Evolutionary conservation across 2,329 filamentous ascomycete genomes (phyloP), one percentile per base, ranked within the genome.

Genomic region (Colletotrichum kahawae): DNA sequence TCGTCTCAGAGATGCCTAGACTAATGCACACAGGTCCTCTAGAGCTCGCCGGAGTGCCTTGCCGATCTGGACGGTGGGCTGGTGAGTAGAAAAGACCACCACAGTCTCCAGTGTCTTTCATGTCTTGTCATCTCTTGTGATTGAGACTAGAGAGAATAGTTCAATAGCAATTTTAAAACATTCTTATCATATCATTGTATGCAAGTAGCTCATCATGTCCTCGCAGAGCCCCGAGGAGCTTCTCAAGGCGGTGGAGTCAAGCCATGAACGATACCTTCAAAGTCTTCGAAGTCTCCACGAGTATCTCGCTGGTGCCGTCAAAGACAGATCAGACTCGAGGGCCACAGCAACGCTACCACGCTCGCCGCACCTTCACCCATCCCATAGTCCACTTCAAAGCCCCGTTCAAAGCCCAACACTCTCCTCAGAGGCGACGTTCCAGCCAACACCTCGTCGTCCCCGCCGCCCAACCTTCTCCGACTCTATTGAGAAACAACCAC

Each of bases 341-440:
- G 18, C 64, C 21, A n/a, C 34, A 7, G 21, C 59, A 27, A 56
- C 54, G 85, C 27, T 68, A 9, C 84, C 77, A 88, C 78, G 79
- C 91, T 88, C 77, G 88, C 86, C 38, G 84, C 85, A 29, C 92
- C 90, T 31, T 91, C 89, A 31, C 9, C 67, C 65, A 2, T 64
- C 71, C 3, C 65, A 65, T n/a, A 77, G 76, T n/a, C 75, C 75
- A 3, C 43, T 56, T 4, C 65, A 71, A 18, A 76, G 71, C 27
- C 75, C 75, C 5, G 43, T 60, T 7, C 63, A 73, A 10, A 77
- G 76, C 27, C 76, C 76, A 14, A 34, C 64, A 13, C 34, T 74
- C 14, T 27, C 67, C 2, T 43, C 51, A 34, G 69, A 77, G 27
- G 70, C 74, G 7, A 57, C 63, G 16, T 76, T 77, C 7, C 59